A percentile compares a stretch with the other conserved stretches of the same genome.
phyloP scores from a whole-genome alignment of 2,329 filamentous ascomycete species.

The Phaeosphaeria sp. region DNA sequence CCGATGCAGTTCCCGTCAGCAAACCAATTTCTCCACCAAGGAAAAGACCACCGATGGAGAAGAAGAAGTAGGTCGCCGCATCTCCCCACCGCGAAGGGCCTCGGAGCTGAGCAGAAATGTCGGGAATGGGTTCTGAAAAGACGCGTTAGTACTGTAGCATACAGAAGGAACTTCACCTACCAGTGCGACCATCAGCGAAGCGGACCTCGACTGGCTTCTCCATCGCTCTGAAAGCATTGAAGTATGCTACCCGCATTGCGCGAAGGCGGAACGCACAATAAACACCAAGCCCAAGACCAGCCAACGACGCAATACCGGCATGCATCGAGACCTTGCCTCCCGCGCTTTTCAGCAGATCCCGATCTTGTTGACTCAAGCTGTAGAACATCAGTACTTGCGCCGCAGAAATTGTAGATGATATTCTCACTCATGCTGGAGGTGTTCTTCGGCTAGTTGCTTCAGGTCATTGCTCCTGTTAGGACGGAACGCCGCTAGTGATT shows the following conservation, averaged over 20 bases:
- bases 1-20: conserved; percentile 62
- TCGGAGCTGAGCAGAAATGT: conserved; percentile 63
- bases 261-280: conserved; percentile 62
- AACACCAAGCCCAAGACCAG: conserved; percentile 66
- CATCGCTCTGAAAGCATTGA: conserved; percentile 65
- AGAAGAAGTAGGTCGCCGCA: conserved; percentile 67
- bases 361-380: conserved; percentile 62
- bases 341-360: conserved; percentile 63
- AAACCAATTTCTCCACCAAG: conserved; percentile 69
- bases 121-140: conserved; percentile 63
- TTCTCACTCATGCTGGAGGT: conserved; percentile 43
- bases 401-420: not conserved
- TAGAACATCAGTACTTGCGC: not conserved
- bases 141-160: not conserved
- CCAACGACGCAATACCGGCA: conserved; percentile 64
- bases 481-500: conserved; percentile 41
- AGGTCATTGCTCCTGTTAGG: conserved; percentile 35
- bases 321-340: conserved; percentile 62
- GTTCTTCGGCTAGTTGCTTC: conserved; percentile 38
- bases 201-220: conserved; percentile 68
- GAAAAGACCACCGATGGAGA: conserved; percentile 67
- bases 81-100: conserved; percentile 64
- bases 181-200: conserved; percentile 66
- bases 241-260: conserved; percentile 62
- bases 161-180: conserved; percentile 41